Base-by-base conservation (phyloP, 495 filamentous ascomycete genomes). In the Penicillium silybi region DNA sequence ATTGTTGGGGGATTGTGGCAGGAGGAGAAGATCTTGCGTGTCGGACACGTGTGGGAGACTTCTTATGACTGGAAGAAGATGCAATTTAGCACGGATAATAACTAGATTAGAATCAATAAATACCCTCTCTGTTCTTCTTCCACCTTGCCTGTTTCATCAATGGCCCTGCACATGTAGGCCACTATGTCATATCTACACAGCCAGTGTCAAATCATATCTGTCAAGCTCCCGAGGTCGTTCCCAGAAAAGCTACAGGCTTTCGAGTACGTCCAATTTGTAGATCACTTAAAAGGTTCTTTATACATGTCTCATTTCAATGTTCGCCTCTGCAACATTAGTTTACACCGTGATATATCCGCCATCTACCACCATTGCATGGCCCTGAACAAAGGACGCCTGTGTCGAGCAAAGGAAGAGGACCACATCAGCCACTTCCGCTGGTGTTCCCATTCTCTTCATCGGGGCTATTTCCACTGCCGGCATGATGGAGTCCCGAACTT, bases 31-130 rank as follows among this genome's bases (percentile, higher is more conserved):
- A 71, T 80, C 9, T 58, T 80, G 10, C 67, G 64, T 47, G 77
- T 72, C 44, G 78, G 76, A 3, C 72, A 74, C 42, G 74, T 68
- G 1, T 83, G 78, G 79, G 79, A 82, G 59, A 64, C 57, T 34
- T 59, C 61, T 23, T 71, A 66, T 56, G 64, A 80, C 37, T 82
- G 79, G 80, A 78, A 73, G 49, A 63, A 52, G 25, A 54, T 63
- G 56, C 53, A 57, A 19, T 58, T 29, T 17, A 18, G 39, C 1
- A 48, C 44, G 5, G 38, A 48, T 16, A 35, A 27, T 17, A 59
- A 59, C 23, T 59, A 51, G 41, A 1, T 11, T 27, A 17, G 16
- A 20, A 7, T 22, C 15, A 10, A 16, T 7, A 9, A 7, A 39
- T 18, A 17, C 18, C 9, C 2, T 16, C n/a, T 10, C 10, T 35